Evolutionary conservation across 495 filamentous ascomycete species (phyloP).

Genomic region (Cercophora samala): DNA sequence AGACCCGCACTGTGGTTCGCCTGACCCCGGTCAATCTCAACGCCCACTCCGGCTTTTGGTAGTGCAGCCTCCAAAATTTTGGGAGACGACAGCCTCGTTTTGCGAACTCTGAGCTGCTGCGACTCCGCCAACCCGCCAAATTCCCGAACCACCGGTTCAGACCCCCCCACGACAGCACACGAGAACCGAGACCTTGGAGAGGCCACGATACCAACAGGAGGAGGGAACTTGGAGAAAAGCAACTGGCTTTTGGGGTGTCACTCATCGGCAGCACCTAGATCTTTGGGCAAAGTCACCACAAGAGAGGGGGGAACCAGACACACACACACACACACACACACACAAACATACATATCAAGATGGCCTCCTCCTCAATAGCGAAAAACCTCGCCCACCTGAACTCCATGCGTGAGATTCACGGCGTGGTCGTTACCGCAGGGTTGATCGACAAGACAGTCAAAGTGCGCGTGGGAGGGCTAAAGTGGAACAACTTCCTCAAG

Average conservation of each 20-base stretch:
- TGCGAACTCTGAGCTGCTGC: neutral
- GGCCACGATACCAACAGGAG: neutral
- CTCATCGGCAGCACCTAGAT: too few species aligned
- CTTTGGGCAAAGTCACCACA: too few species aligned
- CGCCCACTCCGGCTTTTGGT: slow-evolving; percentile 1
- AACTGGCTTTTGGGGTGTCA: neutral
- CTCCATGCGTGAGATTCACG: slow-evolving; percentile 42
- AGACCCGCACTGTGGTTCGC: neutral
- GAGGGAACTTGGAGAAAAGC: neutral
- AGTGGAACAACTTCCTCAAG: slow-evolving; percentile 58
- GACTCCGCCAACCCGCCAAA: slow-evolving; percentile 1
- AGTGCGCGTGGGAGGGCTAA: slow-evolving; percentile 57
- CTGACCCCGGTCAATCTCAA: neutral
- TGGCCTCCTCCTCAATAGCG: neutral
- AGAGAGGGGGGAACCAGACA: neutral
- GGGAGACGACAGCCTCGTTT: slow-evolving; percentile 5
- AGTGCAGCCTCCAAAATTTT: slow-evolving; percentile 7
- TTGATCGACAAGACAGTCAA: slow-evolving; percentile 69
- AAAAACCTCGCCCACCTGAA: neutral
- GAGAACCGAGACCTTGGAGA: neutral
- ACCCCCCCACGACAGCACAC: neutral
- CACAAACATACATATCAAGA: neutral
- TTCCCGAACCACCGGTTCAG: neutral
- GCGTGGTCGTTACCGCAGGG: slow-evolving; percentile 65
- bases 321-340: neutral